Base-by-base conservation (phyloP, 345 rosid genomes). In the Mallotus nudiflorus region DNA sequence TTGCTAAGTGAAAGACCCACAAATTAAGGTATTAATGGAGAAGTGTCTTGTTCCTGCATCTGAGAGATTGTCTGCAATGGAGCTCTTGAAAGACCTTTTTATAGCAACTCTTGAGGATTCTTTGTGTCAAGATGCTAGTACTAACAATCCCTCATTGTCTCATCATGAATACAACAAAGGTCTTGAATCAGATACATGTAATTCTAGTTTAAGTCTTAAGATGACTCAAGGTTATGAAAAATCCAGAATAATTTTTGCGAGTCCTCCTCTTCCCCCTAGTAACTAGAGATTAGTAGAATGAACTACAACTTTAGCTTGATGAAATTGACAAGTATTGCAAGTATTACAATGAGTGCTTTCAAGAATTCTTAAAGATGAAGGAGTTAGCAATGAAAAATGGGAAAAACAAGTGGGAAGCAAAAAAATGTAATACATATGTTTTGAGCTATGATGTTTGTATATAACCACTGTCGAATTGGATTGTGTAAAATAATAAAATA, bases 41-140 rank as follows among this genome's bases (percentile, higher is more conserved):
- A 92, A 90, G 82, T 95, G 97, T 72, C 73, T 95, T 29, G 87
- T 89, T 64, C 89, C 97, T 50, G 97, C 93, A 62, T 67, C 91
- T 25, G 78, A 81, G 76, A 90, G 99, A 78, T 67, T 82, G 59
- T 79, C 99, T 55, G 99, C 97, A 3, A 81, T 69, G 65, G 99
- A 88, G 63, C 97, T 94, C 75, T 65, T 95, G 33, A 60, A 69
- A 73, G 96, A 95, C 55, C 86, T 91, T 50, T 95, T 87, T 71
- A 86, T 95, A 33, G 78, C 75, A 9, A 50, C 62, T 16, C 64
- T 64, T 54, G 75, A 75, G 60, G 91, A 71, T 68, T 62, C 70
- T 66, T 71, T 73, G 9, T 94, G 66, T 78, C 88, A 39, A 61
- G 76, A 72, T 57, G 53, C 35, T 18, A 39, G 75, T 66, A 20